Percentiles rank a stretch among this genome's conserved stretches.
Evolutionary conservation across 495 filamentous ascomycete species (phyloP).

Genomic region (Penicillium diatomitis): DNA sequence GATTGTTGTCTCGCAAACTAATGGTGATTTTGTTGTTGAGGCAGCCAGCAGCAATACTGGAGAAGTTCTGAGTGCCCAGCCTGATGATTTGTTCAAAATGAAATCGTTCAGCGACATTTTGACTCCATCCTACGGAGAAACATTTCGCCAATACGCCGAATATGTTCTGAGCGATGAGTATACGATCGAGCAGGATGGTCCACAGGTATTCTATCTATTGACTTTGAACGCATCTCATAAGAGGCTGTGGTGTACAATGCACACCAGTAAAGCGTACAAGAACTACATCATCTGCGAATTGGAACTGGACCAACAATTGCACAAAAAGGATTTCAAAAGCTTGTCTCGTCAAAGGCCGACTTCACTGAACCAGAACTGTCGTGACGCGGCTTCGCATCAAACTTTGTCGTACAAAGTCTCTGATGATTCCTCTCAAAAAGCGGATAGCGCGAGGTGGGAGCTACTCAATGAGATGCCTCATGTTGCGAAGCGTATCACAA

Average conservation of each 20-base stretch:
- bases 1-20: constrained; percentile 53
- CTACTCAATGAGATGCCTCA: constrained; percentile 82
- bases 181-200: constrained; percentile 58
- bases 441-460: constrained; percentile 48
- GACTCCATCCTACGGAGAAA: constrained; percentile 61
- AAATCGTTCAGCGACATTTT: constrained; percentile 65
- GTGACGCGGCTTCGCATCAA: neutral
- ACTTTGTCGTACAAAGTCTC: neutral
- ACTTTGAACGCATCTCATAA: constrained; percentile 35
- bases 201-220: constrained; percentile 70
- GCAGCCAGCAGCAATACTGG: constrained; percentile 76
- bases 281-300: constrained; percentile 75
- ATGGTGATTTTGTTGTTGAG: constrained; percentile 55
- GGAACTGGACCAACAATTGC: constrained; percentile 47
- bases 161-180: constrained; percentile 59
- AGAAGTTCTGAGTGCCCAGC: constrained; percentile 63
- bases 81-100: constrained; percentile 66
- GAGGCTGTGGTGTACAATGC: constrained; percentile 81
- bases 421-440: constrained; percentile 32
- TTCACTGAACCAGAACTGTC: neutral
- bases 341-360: neutral
- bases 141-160: constrained; percentile 66
- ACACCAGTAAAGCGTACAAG: constrained; percentile 51
- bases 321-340: neutral
- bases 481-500: constrained; percentile 69